A percentile compares a stretch with the other conserved stretches of the same genome.
Evolutionary conservation across 768 basidiomycete species (phyloP).

Genomic region (Collybia sordida): DNA sequence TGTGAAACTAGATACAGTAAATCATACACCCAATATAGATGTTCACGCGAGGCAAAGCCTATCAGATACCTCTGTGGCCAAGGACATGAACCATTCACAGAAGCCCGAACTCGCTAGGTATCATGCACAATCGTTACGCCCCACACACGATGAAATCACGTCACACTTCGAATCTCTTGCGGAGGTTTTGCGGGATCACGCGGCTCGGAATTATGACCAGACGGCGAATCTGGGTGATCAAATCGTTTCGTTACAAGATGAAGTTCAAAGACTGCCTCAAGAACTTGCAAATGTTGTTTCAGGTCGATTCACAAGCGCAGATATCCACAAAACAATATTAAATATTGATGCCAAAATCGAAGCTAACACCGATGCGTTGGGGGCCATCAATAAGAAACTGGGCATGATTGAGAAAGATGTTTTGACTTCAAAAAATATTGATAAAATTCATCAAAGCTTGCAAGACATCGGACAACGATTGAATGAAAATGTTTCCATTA

Average conservation of each 20-base stretch:
- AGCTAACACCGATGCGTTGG: conserved; percentile 6
- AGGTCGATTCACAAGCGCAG: background rate
- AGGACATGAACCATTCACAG: background rate
- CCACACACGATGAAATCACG: background rate
- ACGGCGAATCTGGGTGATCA: conserved; percentile 7
- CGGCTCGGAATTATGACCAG: conserved; percentile 4
- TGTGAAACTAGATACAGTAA: conserved; percentile 11
- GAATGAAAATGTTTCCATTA: conserved; percentile 31
- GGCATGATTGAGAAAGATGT: conserved; percentile 20
- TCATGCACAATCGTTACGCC: background rate
- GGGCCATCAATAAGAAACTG: background rate
- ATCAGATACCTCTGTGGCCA: background rate
- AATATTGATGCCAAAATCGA: conserved; percentile 11
- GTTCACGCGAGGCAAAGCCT: background rate
- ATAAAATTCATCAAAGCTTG: background rate
- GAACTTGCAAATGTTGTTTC: conserved; percentile 8
- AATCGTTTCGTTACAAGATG: conserved; percentile 11
- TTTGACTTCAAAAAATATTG: background rate
- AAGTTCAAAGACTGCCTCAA: conserved; percentile 10
- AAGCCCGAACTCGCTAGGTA: too few species aligned
- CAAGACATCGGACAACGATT: conserved; percentile 33
- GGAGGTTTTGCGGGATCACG: conserved; percentile 10
- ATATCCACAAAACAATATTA: conserved; percentile 8
- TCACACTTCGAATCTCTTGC: conserved; percentile 3
- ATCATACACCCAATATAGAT: conserved; percentile 28